phyloP scores from a whole-genome alignment of 2,329 filamentous ascomycete genomes.

The Aspergillus hiratsukae region DNA sequence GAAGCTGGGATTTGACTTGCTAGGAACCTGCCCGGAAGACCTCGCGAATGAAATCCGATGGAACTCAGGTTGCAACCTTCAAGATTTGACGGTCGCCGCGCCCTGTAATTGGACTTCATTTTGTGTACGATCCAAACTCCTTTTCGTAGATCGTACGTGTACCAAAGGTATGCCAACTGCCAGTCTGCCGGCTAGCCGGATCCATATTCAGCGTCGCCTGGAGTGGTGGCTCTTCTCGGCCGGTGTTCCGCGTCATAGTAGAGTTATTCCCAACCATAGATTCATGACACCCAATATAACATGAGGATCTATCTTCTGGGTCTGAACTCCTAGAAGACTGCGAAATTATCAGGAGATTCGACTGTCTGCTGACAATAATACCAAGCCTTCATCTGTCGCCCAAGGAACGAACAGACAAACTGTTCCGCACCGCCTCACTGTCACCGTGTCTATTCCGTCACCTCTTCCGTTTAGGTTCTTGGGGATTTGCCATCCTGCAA shows the following conservation, averaged over 20 bases:
- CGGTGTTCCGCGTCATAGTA: not conserved
- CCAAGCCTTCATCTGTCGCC: conserved; percentile 1
- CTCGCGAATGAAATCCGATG: not conserved
- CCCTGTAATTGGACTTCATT: not conserved
- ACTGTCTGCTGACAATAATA: not conserved
- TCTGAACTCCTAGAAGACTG: not conserved
- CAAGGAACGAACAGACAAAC: conserved; percentile 3
- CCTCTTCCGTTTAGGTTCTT: not conserved
- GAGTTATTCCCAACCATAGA: not conserved
- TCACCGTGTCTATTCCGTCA: conserved; percentile 8
- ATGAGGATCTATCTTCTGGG: not conserved
- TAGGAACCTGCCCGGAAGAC: not conserved
- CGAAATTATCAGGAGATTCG: not conserved
- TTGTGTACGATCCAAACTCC: not conserved
- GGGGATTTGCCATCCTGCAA: not conserved
- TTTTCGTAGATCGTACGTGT: not conserved
- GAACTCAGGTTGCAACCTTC: not conserved
- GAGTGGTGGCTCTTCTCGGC: not conserved
- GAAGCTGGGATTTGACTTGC: not conserved
- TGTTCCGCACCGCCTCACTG: conserved; percentile 17
- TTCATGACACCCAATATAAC: not conserved
- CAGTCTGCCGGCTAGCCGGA: not conserved
- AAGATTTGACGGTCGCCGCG: not conserved
- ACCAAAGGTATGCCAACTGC: not conserved
- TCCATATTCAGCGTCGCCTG: not conserved